Evolutionary conservation across 2,329 filamentous ascomycete genomes (phyloP).

Genomic region (Ascochyta rabiei): DNA sequence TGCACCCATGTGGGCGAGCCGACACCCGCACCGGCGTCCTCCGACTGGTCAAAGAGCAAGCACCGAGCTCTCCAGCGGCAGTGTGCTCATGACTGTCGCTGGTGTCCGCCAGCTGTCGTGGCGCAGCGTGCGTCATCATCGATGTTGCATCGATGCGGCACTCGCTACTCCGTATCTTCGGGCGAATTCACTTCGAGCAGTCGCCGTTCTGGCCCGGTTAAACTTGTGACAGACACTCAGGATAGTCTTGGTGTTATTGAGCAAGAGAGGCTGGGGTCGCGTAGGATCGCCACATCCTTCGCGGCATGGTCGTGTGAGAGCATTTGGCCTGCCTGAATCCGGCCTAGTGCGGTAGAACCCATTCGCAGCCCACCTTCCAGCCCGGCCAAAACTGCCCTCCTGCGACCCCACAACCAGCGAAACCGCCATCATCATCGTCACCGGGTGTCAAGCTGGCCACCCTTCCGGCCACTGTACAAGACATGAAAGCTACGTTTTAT

Average conservation of each 20-base stretch:
- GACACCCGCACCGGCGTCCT: constrained; percentile 12
- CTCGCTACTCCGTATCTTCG: constrained; percentile 22
- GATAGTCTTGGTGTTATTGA: constrained; percentile 4
- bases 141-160: constrained; percentile 24
- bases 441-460: neutral
- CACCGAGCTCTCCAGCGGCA: neutral
- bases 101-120: constrained; percentile 11
- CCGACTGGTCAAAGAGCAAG: constrained; percentile 1
- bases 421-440: neutral
- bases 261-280: constrained; percentile 1
- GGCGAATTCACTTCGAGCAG: constrained; percentile 1
- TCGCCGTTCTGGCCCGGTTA: constrained; percentile 15
- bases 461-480: neutral
- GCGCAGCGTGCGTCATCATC: constrained; percentile 16
- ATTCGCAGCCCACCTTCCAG: constrained; percentile 1
- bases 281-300: neutral
- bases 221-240: constrained; percentile 24
- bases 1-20: constrained; percentile 4
- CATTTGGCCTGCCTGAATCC: neutral
- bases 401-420: constrained; percentile 1
- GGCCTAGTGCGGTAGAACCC: constrained; percentile 4
- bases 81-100: neutral
- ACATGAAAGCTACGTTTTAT: neutral
- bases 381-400: neutral
- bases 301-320: neutral